These are phyloP conservation scores for Claviceps digitariae DNA, from an alignment of 2,329 filamentous ascomycete genomes.

Conservation along the genomic window DNA sequence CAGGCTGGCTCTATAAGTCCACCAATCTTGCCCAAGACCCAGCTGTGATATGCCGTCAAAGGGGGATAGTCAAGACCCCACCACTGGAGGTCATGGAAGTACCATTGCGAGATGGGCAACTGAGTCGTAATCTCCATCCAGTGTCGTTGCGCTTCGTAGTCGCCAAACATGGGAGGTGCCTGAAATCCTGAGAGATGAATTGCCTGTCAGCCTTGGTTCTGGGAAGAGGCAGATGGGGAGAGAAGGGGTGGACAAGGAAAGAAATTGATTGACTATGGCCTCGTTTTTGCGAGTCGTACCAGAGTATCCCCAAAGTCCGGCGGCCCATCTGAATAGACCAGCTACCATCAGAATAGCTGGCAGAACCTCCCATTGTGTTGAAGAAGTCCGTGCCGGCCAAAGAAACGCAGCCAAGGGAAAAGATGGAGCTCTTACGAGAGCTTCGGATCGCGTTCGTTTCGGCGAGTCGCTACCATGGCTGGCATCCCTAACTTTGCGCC, in stretches of 20 bases:
- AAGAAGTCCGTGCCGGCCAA: slow-evolving; percentile 73
- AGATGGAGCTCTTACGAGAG: slow-evolving; percentile 47
- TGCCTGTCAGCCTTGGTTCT: neutral
- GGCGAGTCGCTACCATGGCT: slow-evolving; percentile 25
- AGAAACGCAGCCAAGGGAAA: slow-evolving; percentile 92
- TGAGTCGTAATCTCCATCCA: slow-evolving; percentile 97
- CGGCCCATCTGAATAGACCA: slow-evolving; percentile 88
- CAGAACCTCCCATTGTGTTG: slow-evolving; percentile 84
- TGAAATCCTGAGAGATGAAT: slow-evolving; percentile 46
- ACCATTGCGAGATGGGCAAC: slow-evolving; percentile 87
- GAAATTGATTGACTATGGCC: neutral
- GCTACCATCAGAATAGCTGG: slow-evolving; percentile 78
- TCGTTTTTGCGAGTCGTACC: slow-evolving; percentile 33
- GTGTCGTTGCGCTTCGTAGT: slow-evolving; percentile 95
- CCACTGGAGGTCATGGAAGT: slow-evolving; percentile 92
- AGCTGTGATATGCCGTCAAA: slow-evolving; percentile 95
- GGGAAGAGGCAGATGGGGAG: neutral
- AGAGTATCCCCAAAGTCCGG: slow-evolving; percentile 89
- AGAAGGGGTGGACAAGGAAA: no score
- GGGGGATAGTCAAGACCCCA: slow-evolving; percentile 98
- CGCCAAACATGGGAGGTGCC: slow-evolving; percentile 81
- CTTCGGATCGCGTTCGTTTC: slow-evolving; percentile 20
- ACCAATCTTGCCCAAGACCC: slow-evolving; percentile 82
- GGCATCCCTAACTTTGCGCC: slow-evolving; percentile 39
- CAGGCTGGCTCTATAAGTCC: slow-evolving; percentile 64